phyloP scores from a whole-genome alignment of 1,284 basidiomycete species.

The Exobasidium cylindrosporum region DNA sequence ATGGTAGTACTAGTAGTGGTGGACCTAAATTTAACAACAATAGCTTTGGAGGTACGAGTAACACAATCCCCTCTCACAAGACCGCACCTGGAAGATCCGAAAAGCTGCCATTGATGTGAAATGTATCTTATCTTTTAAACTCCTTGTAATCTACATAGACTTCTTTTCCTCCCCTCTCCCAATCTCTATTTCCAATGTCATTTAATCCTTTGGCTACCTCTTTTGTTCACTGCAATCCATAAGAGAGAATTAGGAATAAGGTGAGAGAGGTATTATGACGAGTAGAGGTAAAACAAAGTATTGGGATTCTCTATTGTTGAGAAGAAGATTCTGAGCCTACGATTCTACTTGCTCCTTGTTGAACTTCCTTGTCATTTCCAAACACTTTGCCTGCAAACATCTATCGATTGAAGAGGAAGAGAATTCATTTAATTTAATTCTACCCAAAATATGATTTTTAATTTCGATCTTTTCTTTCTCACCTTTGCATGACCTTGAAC shows the following conservation, averaged over 20 bases:
- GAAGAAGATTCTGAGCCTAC: not conserved
- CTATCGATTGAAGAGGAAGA: not conserved
- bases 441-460: not conserved
- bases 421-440: not conserved
- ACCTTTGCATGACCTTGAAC: slow-evolving; percentile 13
- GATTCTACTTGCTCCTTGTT: slow-evolving; percentile 1
- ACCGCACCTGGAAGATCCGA: not conserved
- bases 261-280: too few relatives aligned
- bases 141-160: not conserved
- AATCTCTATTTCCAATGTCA: too few relatives aligned
- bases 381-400: slow-evolving; percentile 13
- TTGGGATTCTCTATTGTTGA: too few relatives aligned
- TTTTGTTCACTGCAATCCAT: too few relatives aligned
- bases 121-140: not conserved
- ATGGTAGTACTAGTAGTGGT: not conserved
- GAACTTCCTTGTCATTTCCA: slow-evolving; percentile 14
- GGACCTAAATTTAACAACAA: not conserved
- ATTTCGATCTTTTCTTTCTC: not conserved
- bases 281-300: too few relatives aligned
- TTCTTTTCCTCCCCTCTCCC: too few relatives aligned
- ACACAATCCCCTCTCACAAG: not conserved
- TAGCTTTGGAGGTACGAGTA: not conserved
- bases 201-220: too few relatives aligned
- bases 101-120: not conserved
- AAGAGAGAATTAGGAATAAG: too few relatives aligned